Conservation (phyloP, 2,329 filamentous ascomycete species). For the Botrytis deweyae region DNA sequence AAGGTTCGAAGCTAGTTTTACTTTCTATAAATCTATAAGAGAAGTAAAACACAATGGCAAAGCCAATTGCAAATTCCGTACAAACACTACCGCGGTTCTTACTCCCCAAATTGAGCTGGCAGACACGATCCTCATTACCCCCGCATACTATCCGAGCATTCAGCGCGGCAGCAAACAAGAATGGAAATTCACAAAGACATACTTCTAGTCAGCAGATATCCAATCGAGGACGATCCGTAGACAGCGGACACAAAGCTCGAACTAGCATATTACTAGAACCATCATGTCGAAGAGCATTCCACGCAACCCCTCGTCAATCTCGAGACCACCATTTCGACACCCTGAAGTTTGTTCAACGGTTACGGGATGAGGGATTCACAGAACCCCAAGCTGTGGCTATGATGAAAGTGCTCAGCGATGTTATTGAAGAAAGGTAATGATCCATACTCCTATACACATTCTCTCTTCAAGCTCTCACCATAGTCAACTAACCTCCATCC, state of each 20-base stretch:
- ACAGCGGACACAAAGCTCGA: neutral
- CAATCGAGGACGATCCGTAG: neutral
- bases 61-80: conserved; percentile 28
- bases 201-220: neutral
- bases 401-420: conserved; percentile 96
- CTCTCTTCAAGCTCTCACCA: neutral
- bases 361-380: conserved; percentile 89
- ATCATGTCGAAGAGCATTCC: conserved; percentile 53
- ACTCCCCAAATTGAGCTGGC: conserved; percentile 40
- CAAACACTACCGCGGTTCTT: conserved; percentile 38
- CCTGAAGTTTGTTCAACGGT: conserved; percentile 88
- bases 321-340: conserved; percentile 98
- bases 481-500: conserved; percentile 12
- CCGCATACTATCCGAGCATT: conserved; percentile 30
- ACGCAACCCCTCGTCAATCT: conserved; percentile 58
- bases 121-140: conserved; percentile 25
- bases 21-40: neutral
- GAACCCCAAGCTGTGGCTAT: conserved; percentile 95
- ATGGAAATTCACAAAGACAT: conserved; percentile 20
- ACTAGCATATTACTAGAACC: conserved; percentile 28
- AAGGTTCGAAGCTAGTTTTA: neutral
- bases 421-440: conserved; percentile 83
- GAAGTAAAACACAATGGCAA: conserved; percentile 33
- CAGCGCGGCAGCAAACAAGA: conserved; percentile 26
- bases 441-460: neutral